These are phyloP conservation scores for Brassica hybrid DNA, from an alignment of 441 rosid species.

Conservation along the genomic window DNA sequence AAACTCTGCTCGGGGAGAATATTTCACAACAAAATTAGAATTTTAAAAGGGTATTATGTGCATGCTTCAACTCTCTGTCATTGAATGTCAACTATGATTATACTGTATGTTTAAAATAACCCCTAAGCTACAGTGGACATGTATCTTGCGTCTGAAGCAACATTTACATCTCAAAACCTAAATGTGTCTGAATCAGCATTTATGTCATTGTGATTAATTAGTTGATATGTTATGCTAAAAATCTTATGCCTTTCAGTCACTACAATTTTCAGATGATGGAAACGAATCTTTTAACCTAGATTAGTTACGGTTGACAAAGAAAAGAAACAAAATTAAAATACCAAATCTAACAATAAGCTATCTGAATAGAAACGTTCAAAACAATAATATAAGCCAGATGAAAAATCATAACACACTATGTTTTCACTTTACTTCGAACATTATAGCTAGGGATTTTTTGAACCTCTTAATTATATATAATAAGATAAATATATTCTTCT, in stretches of 20 bases:
- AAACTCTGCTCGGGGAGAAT: constrained; percentile 68
- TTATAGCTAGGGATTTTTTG: too few species aligned
- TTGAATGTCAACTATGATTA: not conserved
- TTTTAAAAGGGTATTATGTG: too few species aligned
- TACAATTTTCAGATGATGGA: not conserved
- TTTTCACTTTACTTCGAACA: too few species aligned
- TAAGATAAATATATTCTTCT: too few species aligned
- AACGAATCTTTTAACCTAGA: not conserved
- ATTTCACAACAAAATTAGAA: not conserved
- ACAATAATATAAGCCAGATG: not conserved
- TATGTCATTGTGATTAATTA: not conserved
- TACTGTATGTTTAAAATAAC: not conserved
- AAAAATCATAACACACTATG: too few species aligned
- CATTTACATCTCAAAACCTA: not conserved
- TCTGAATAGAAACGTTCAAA: not conserved
- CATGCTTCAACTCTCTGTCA: not conserved
- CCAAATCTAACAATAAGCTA: not conserved
- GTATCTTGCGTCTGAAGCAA: not conserved
- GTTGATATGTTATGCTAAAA: not conserved
- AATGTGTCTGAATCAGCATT: not conserved
- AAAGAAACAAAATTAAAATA: too few species aligned
- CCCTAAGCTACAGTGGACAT: not conserved
- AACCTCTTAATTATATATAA: too few species aligned
- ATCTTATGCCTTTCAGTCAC: not conserved
- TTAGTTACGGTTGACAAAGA: not conserved